A percentile compares a stretch with the other conserved stretches of the same genome.
phyloP scores from a whole-genome alignment of 495 filamentous ascomycete species.

The Trichoderma reesei region DNA sequence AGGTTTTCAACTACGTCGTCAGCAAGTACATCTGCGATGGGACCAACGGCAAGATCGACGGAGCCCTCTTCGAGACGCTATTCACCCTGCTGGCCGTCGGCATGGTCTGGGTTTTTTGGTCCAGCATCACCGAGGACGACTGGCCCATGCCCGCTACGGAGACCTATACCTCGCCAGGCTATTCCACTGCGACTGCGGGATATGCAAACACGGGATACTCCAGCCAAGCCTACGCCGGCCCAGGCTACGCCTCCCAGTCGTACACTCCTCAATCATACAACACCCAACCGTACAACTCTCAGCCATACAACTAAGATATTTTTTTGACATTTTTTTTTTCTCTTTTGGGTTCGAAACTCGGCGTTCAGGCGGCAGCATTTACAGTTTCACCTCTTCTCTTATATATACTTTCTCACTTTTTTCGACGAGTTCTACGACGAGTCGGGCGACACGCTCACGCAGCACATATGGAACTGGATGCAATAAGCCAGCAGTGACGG shows the following conservation, averaged over 20 bases:
- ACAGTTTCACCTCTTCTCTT: not conserved
- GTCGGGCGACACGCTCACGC: conserved; percentile 6
- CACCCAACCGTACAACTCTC: not conserved
- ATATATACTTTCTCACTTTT: not conserved
- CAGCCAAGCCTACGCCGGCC: not conserved
- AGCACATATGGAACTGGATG: not conserved
- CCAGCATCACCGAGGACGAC: conserved; percentile 97
- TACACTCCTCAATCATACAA: not conserved
- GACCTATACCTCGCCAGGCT: not conserved
- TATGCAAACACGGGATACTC: not conserved
- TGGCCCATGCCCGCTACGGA: conserved; percentile 61
- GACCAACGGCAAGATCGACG: conserved; percentile 77
- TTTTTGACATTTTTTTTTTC: not conserved
- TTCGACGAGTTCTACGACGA: conserved; percentile 1
- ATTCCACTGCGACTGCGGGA: not conserved
- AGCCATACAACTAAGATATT: conserved; percentile 4
- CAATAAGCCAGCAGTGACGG: not conserved
- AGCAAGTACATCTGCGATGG: conserved; percentile 82
- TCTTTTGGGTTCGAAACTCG: conserved; percentile 1
- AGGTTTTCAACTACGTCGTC: conserved; percentile 92
- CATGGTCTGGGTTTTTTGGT: conserved; percentile 91
- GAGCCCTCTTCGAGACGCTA: conserved; percentile 83
- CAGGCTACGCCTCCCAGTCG: not conserved
- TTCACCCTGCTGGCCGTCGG: conserved; percentile 80
- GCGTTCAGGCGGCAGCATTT: conserved; percentile 6